A percentile compares a stretch with the other conserved stretches of the same genome.
These are phyloP conservation scores for Yamadazyma trypodendri DNA, from an alignment of 1,139 yeast genomes.

Conservation along the genomic window DNA sequence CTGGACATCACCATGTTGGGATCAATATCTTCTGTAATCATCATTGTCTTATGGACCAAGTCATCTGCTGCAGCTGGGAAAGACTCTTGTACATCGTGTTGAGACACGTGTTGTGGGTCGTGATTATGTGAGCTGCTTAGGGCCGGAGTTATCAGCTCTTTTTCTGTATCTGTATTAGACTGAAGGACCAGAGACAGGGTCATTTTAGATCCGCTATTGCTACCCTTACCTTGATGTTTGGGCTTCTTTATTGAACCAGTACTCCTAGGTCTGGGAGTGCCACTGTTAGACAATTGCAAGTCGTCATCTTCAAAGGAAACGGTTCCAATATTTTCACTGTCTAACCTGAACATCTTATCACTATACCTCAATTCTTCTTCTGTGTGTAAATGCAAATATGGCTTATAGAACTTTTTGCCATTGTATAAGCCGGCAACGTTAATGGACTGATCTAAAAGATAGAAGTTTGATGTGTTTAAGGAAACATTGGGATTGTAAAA, in stretches of 20 bases:
- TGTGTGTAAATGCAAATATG: slow-evolving; percentile 32
- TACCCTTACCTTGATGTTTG: not conserved
- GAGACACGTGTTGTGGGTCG: not conserved
- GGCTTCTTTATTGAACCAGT: not conserved
- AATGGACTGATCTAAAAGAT: slow-evolving; percentile 41
- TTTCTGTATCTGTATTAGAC: not conserved
- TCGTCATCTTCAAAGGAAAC: slow-evolving; percentile 11
- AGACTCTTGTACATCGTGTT: not conserved
- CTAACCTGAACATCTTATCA: slow-evolving; percentile 32
- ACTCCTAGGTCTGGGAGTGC: not conserved
- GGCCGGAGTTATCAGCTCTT: not conserved
- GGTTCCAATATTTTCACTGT: slow-evolving; percentile 16
- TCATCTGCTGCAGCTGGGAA: not conserved
- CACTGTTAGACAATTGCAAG: not conserved
- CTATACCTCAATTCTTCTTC: slow-evolving; percentile 32
- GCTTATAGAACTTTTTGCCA: slow-evolving; percentile 31
- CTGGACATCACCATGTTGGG: slow-evolving; percentile 5
- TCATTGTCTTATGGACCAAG: not conserved
- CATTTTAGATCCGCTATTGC: not conserved
- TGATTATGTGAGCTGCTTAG: not conserved
- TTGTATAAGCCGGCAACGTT: slow-evolving; percentile 42
- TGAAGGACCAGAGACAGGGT: not conserved
- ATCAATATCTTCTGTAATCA: not conserved
- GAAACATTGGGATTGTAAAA: slow-evolving; percentile 35
- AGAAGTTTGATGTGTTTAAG: slow-evolving; percentile 6